phyloP scores from a whole-genome alignment of 768 basidiomycete genomes.

The Filobasidium wieringae region DNA sequence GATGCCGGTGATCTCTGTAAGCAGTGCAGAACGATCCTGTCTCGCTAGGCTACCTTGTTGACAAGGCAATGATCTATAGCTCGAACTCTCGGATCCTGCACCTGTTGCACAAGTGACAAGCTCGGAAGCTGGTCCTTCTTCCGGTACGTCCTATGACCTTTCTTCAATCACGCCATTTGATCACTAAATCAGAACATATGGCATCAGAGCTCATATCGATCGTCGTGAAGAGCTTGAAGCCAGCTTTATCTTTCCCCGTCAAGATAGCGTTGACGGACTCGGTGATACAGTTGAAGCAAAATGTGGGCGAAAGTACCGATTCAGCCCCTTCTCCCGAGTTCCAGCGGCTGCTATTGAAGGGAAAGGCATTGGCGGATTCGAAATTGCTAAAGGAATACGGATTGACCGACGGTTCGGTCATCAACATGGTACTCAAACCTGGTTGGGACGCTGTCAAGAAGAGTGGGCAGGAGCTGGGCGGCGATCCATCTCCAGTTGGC shows the following conservation, averaged over 20 bases:
- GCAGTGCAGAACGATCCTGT: neutral
- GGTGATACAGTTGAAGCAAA: conserved; percentile 63
- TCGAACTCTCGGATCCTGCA: conserved; percentile 7
- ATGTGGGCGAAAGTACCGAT: conserved; percentile 49
- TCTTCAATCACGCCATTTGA: neutral
- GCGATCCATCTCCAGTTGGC: conserved; percentile 8
- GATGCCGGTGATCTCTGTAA: conserved; percentile 32
- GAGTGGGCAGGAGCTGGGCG: neutral
- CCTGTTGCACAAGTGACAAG: neutral
- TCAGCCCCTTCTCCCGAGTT: conserved; percentile 51
- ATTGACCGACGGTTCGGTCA: conserved; percentile 63
- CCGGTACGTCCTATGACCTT: too few species aligned
- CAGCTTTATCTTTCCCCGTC: conserved; percentile 61
- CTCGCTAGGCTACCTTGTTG: neutral
- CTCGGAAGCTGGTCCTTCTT: neutral
- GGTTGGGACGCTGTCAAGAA: conserved; percentile 42
- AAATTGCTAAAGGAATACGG: conserved; percentile 86
- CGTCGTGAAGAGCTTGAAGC: conserved; percentile 85
- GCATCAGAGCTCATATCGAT: conserved; percentile 50
- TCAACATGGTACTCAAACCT: conserved; percentile 79
- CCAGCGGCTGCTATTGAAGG: conserved; percentile 81
- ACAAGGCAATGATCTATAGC: conserved; percentile 12
- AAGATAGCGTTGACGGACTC: conserved; percentile 62
- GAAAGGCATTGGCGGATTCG: conserved; percentile 78
- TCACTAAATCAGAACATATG: too few species aligned